Conservation (phyloP, 257 asterid species). For the Hygrophila difformis region DNA sequence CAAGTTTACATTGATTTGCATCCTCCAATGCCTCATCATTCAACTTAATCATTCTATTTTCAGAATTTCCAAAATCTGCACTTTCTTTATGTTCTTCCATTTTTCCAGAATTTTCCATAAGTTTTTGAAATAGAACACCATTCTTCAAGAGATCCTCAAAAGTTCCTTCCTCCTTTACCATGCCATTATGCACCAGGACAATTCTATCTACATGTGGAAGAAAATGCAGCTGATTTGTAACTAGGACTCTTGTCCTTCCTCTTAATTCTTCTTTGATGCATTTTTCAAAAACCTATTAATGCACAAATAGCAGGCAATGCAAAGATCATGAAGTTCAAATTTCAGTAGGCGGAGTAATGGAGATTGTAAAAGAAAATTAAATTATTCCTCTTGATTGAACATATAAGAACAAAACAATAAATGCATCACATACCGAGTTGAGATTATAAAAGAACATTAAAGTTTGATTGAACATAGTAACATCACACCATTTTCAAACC, state of each 20-base stretch:
- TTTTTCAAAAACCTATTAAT: slow-evolving; percentile 68
- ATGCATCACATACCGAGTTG: not conserved
- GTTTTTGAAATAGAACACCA: slow-evolving; percentile 65
- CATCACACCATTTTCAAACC: not conserved
- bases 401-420: no score
- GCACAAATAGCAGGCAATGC: not conserved
- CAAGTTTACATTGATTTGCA: slow-evolving; percentile 25
- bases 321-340: not conserved
- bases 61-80: slow-evolving; percentile 30
- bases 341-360: not conserved
- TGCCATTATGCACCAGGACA: slow-evolving; percentile 86
- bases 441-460: slow-evolving; percentile 6
- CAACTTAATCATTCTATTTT: slow-evolving; percentile 37
- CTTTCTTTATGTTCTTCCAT: slow-evolving; percentile 84
- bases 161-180: slow-evolving; percentile 95
- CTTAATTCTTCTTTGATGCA: slow-evolving; percentile 82
- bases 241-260: slow-evolving; percentile 88
- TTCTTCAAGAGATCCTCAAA: slow-evolving; percentile 82
- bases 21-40: slow-evolving; percentile 35
- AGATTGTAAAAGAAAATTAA: no score
- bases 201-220: slow-evolving; percentile 91
- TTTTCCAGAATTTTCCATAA: slow-evolving; percentile 99
- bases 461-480: slow-evolving; percentile 2
- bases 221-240: slow-evolving; percentile 92
- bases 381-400: no score